Base-by-base conservation (phyloP, 1,139 yeast genomes). In the Sugiyamaella xylanicola region DNA sequence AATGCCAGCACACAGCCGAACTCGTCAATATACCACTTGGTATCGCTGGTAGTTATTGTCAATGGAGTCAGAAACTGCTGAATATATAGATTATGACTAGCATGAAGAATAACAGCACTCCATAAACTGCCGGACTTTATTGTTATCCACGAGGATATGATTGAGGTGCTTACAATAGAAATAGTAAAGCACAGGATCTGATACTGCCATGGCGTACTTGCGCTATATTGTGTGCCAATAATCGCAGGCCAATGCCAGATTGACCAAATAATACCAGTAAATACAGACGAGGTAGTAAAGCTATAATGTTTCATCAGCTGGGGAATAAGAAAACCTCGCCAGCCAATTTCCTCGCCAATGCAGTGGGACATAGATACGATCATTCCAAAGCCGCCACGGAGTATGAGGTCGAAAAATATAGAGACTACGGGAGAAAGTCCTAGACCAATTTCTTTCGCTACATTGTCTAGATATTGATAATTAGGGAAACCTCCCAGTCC, bases 321-420 rank as follows among this genome's bases (percentile, higher is more conserved):
- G 3, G 51, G 51, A 15, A 37, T 25, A 48, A 48, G 51, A 16
- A 48, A 48, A 9, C 61, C 53, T 49, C 53, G 8, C 53, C 53
- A 49, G 4, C 53, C 53, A 13, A 49, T 49, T 16, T 49, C 53
- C 42, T 49, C 53, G 2, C 53, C 53, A 13, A 49, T 11, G 27
- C 48, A 49, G 7, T 16, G 19, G 3, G 53, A 49, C 36, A 49
- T 22, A 15, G 48, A 15, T 13, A 15, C 21, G 15, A 20, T 22
- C 47, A 49, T 49, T n/a, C 48, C 48, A 13, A 49, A 41, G 1
- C 41, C 13, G 16, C 53, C 43, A 25, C 17, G 22, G n/a, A 29
- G 15, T n/a, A 40, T 2, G 17, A 42, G 16, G 36, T 29, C 43
- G 11, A 50, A 13, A 35, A 43, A 11, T 8, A 36, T 36, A 37